These are phyloP conservation scores for Protomyces inouyei DNA, from an alignment of 1,139 yeast species.

Conservation along the genomic window DNA sequence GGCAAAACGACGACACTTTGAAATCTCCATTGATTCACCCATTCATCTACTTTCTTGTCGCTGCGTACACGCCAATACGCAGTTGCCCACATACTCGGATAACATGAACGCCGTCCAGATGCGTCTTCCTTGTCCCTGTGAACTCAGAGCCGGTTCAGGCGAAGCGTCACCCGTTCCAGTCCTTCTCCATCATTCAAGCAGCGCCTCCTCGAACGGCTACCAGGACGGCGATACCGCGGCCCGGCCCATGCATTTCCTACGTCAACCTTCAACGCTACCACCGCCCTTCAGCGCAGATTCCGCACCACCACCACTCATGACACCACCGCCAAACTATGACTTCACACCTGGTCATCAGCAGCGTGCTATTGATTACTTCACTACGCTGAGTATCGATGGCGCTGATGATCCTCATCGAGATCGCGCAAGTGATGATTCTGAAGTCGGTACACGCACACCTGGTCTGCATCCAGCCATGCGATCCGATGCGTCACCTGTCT, in stretches of 20 bases:
- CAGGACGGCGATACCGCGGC: conserved; percentile 27
- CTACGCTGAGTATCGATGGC: conserved; percentile 13
- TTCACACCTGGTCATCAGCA: conserved; percentile 26
- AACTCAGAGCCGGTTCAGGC: conserved; percentile 14
- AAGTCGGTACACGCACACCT: conserved; percentile 25
- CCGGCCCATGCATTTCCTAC: conserved; percentile 44
- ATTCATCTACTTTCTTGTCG: conserved; percentile 61
- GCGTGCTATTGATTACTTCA: conserved; percentile 17
- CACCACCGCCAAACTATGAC: conserved; percentile 36
- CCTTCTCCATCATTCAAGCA: background rate
- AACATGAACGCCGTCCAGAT: conserved; percentile 30
- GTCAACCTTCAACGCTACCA: conserved; percentile 46
- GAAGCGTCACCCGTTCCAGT: conserved; percentile 1
- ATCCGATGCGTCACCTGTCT: background rate
- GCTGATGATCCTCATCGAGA: conserved; percentile 5
- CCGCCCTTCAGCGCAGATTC: conserved; percentile 45
- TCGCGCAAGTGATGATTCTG: conserved; percentile 20
- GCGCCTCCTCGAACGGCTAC: conserved; percentile 16
- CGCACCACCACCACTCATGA: conserved; percentile 40
- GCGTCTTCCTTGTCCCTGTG: conserved; percentile 36
- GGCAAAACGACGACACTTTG: conserved; percentile 72
- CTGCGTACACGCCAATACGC: conserved; percentile 40
- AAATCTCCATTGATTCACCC: conserved; percentile 87
- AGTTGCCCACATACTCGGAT: conserved; percentile 42
- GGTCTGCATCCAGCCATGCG: conserved; percentile 25